phyloP scores from a whole-genome alignment of 129 eudicot species.

The Flaveria linearis region DNA sequence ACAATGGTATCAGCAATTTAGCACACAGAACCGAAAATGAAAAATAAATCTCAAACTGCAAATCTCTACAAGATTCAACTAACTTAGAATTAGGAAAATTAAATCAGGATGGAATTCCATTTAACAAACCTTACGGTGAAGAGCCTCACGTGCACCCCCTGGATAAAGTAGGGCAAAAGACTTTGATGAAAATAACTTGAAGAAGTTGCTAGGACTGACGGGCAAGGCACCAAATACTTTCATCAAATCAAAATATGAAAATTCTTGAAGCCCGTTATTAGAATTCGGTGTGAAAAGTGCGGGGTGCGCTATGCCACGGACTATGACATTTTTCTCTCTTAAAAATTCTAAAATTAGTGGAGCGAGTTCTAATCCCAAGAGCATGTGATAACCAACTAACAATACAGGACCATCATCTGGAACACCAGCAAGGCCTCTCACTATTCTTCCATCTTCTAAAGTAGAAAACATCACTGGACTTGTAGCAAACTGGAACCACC shows the following conservation, averaged over 20 bases:
- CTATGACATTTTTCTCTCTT: conserved; percentile 55
- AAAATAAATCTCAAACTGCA: neutral
- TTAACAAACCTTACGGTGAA: conserved; percentile 70
- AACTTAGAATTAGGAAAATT: neutral
- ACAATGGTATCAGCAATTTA: neutral
- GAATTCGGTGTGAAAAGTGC: conserved; percentile 41
- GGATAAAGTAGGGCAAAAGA: conserved; percentile 86
- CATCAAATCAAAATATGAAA: conserved; percentile 51
- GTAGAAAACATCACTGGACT: conserved; percentile 81
- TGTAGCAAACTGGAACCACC: conserved; percentile 43
- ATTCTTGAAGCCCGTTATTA: conserved; percentile 29
- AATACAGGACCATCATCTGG: conserved; percentile 85
- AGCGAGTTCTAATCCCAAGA: conserved; percentile 72
- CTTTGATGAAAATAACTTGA: conserved; percentile 61
- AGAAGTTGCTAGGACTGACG: conserved; percentile 64
- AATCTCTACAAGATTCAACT: neutral
- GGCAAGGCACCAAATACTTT: conserved; percentile 81
- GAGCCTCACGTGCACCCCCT: conserved; percentile 98
- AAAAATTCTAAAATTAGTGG: conserved; percentile 60
- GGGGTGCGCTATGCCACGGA: conserved; percentile 89
- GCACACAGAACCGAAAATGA: neutral
- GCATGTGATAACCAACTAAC: conserved; percentile 90
- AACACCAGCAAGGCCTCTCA: conserved; percentile 77
- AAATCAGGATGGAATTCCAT: conserved; percentile 1
- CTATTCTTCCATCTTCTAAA: conserved; percentile 76